Base-by-base conservation (phyloP, 768 basidiomycete genomes). In the Collybia nuda region DNA sequence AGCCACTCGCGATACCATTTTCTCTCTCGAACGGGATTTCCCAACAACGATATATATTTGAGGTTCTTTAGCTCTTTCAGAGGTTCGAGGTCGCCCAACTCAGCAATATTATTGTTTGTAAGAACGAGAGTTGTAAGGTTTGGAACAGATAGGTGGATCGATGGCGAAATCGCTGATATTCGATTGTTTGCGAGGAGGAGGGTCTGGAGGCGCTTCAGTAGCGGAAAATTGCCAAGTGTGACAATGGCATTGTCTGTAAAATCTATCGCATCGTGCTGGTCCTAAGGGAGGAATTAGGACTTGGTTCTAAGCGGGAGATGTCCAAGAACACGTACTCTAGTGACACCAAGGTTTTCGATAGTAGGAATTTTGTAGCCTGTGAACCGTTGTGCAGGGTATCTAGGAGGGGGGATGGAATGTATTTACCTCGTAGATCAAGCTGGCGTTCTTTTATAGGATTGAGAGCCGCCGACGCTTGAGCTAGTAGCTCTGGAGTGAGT, bases 1-100 rank as follows among this genome's bases (percentile, higher is more conserved):
- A 94, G 82, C 93, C 93, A 96, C 76, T 93, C 90, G 76, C 92
- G 89, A 76, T 95, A 96, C 84, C 88, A 91, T 82, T 93, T 91
- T 79, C 89, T 90, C 75, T 93, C 88, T 65, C 79, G 74, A 26
- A 94, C 90, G 48, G 93, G 91, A 59, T 90, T 90, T 19, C 90
- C 92, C 56, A 90, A 59, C 57, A 95, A 70, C 32, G 83, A 84
- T 44, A 96, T 67, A 63, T 85, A 91, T 65, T 85, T 82, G 57
- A 96, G 82, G 32, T 78, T 74, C 64, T 75, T 83, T 48, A 91
- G 67, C 60, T 90, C 88, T 65, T 83, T 88, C 45, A 93, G 75
- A 18, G 92, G 84, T 60, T 93, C 90, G 40, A 93, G 81, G 63
- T 93, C 91, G 18, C 92, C 91, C 26, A 93, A 76, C 64, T 93